These are phyloP conservation scores for Rhizopogon roseolus DNA, from an alignment of 768 basidiomycete genomes.

Conservation along the genomic window DNA sequence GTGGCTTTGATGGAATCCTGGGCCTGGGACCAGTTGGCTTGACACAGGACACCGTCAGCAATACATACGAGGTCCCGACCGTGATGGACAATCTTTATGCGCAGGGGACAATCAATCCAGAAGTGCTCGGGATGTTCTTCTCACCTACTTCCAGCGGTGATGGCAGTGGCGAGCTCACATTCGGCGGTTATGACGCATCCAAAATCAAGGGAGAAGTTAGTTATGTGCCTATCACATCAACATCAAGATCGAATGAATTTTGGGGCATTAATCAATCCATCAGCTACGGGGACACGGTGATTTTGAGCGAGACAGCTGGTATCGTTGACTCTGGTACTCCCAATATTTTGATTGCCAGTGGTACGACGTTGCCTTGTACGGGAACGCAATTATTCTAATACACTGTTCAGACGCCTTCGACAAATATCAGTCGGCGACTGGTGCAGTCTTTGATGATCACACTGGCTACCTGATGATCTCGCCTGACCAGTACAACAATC, in stretches of 20 bases:
- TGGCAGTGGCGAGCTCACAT: too few species aligned
- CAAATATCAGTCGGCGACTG: slow-evolving; percentile 7
- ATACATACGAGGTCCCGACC: slow-evolving; percentile 22
- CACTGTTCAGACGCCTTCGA: slow-evolving; percentile 8
- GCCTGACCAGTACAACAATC: not conserved
- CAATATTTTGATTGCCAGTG: slow-evolving; percentile 12
- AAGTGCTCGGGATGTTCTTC: too few species aligned
- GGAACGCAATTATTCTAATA: slow-evolving; percentile 6
- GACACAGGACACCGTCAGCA: slow-evolving; percentile 20
- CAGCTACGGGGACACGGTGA: slow-evolving; percentile 16
- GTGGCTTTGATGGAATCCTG: slow-evolving; percentile 34
- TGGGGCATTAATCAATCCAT: slow-evolving; percentile 32
- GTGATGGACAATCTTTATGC: too few species aligned
- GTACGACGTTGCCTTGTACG: slow-evolving; percentile 18
- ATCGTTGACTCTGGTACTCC: slow-evolving; percentile 35
- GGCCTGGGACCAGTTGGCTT: slow-evolving; percentile 29
- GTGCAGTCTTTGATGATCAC: slow-evolving; percentile 3
- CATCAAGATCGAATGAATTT: slow-evolving; percentile 23
- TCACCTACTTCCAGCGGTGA: too few species aligned
- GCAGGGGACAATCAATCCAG: too few species aligned
- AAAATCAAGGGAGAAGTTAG: slow-evolving; percentile 28
- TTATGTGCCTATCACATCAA: slow-evolving; percentile 26
- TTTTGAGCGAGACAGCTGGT: slow-evolving; percentile 25
- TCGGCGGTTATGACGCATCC: too few species aligned
- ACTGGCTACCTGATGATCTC: slow-evolving; percentile 11